Evolutionary conservation across 306 rosid species (phyloP).

Genomic region (Ochetophila trinervis): DNA sequence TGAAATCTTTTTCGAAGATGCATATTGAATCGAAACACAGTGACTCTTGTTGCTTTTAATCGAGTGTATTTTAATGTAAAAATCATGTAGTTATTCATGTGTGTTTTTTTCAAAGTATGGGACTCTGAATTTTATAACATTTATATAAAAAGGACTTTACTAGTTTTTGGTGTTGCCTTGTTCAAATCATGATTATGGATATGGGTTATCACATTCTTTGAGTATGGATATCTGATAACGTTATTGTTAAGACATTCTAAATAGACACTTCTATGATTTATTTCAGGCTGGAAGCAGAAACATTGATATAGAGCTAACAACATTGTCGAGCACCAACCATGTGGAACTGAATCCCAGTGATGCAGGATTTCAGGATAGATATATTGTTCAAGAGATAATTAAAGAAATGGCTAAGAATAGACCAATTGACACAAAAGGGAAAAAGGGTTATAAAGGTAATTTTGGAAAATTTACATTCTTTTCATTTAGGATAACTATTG

Average conservation of each 20-base stretch:
- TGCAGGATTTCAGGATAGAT: slow-evolving; percentile 96
- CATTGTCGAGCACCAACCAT: slow-evolving; percentile 79
- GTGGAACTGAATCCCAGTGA: slow-evolving; percentile 87
- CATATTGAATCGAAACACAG: too few relatives aligned
- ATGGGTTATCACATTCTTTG: too few relatives aligned
- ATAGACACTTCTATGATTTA: slow-evolving; percentile 6
- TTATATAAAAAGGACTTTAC: too few relatives aligned
- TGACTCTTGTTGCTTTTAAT: too few relatives aligned
- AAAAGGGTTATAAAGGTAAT: slow-evolving; percentile 74
- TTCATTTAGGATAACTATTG: background rate
- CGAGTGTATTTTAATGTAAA: too few relatives aligned
- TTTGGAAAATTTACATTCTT: background rate
- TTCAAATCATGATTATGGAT: too few relatives aligned
- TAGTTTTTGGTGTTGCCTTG: too few relatives aligned
- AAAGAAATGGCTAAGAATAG: slow-evolving; percentile 93
- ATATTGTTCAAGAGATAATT: slow-evolving; percentile 86
- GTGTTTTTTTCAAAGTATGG: too few relatives aligned
- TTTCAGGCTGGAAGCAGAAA: slow-evolving; percentile 92
- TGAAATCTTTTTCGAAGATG: too few relatives aligned
- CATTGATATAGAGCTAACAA: slow-evolving; percentile 86
- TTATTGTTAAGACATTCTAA: background rate
- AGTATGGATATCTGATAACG: background rate
- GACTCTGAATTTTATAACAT: too few relatives aligned
- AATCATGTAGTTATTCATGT: too few relatives aligned
- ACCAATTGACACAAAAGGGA: slow-evolving; percentile 85